phyloP scores from a whole-genome alignment of 345 rosid species.

The Melastoma malabathricum region DNA sequence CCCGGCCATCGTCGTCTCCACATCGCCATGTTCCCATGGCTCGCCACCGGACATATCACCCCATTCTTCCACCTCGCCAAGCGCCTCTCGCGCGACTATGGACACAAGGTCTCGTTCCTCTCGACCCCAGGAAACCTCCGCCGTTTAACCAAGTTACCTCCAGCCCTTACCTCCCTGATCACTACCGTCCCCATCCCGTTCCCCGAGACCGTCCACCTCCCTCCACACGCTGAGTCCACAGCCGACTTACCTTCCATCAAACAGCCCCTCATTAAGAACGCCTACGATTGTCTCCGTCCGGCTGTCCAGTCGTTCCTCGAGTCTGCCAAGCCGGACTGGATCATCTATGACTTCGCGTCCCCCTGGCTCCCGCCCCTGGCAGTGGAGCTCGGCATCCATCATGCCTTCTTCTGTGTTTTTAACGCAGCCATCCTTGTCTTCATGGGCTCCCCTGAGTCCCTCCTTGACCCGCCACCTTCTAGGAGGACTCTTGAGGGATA shows the following conservation, averaged over 20 bases:
- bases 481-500: slow-evolving; percentile 14
- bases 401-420: slow-evolving; percentile 13
- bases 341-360: slow-evolving; percentile 19
- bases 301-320: slow-evolving; percentile 7
- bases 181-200: slow-evolving; percentile 4
- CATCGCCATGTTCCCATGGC: slow-evolving; percentile 13
- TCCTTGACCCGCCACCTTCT: not conserved
- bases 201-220: not conserved
- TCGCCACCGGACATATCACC: slow-evolving; percentile 13
- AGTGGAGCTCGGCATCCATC: slow-evolving; percentile 6
- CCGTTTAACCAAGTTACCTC: slow-evolving; percentile 5
- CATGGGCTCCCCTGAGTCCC: slow-evolving; percentile 1
- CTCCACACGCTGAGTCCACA: slow-evolving; percentile 11
- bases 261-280: slow-evolving; percentile 7
- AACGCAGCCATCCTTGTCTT: slow-evolving; percentile 7
- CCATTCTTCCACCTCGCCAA: slow-evolving; percentile 9
- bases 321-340: slow-evolving; percentile 15
- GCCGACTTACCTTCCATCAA: slow-evolving; percentile 5
- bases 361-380: slow-evolving; percentile 20
- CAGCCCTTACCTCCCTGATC: slow-evolving; percentile 7
- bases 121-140: slow-evolving; percentile 12
- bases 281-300: slow-evolving; percentile 6
- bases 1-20: slow-evolving; percentile 1
- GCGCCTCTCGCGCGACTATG: slow-evolving; percentile 4
- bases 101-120: slow-evolving; percentile 10